Base-by-base conservation (phyloP, 805 yeast species). In the Saturnispora kantuleensis region DNA sequence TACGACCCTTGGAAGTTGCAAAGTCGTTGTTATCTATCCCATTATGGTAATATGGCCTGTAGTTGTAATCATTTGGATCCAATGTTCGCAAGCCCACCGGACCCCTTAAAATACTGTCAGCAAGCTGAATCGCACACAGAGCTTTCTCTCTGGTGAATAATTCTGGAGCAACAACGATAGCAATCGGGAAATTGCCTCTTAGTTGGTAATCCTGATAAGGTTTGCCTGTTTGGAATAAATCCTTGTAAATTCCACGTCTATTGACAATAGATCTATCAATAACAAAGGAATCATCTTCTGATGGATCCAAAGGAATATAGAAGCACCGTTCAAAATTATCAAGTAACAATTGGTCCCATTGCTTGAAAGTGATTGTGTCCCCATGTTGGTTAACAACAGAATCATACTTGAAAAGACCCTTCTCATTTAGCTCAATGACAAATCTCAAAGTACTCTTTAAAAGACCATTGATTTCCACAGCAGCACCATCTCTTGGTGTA, bases 401-500 rank as follows among this genome's bases (percentile, higher is more conserved):
- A 3, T 69, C 66, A 54, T 76, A 74, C 16, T 73, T 64, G 58
- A 86, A 90, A 31, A 66, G 50, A 0, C 84, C 84, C 31, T 70
- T 56, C 11, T 62, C 52, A 38, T 77, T 62, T 50, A 87, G 63
- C 36, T 74, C 71, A 52, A 76, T 71, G 15, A 86, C 88, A 74
- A 88, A 93, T 50, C 96, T 69, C 56, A 90, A 66, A 1, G 85
- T 65, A 62, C 95, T 84, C 65, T 89, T 89, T 57, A 93, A 65
- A 48, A 90, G 67, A 0, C 97, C 98, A 54, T 78, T 87, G 46
- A 90, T 83, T 63, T 90, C 98, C 45, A 90, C 71, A 2, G 95
- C 96, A 1, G 97, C 96, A 32, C 98, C 98, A 63, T 89, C 96
- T 58, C 98, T 76, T 18, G 98, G 97, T 0, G 97, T 90, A 2